Conservation (phyloP, 768 basidiomycete species). For the Suillus weaverae region DNA sequence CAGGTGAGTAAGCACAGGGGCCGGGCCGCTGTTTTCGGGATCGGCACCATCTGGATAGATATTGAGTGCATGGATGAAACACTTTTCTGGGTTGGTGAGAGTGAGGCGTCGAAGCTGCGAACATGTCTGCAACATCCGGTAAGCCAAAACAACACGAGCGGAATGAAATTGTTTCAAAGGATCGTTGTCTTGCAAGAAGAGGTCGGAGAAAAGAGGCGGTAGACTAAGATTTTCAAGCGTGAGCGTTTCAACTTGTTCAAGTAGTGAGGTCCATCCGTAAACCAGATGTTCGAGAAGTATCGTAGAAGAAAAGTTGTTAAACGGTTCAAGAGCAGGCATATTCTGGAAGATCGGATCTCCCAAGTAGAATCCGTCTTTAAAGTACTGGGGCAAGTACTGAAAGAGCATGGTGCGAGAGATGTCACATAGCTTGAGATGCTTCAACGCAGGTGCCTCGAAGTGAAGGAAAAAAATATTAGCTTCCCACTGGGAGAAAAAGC, state of each 20-base stretch:
- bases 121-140: background rate
- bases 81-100: constrained; percentile 1
- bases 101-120: background rate
- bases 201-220: background rate
- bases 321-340: background rate
- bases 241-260: constrained; percentile 10
- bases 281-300: constrained; percentile 4
- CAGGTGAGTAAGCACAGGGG: background rate
- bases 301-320: background rate
- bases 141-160: background rate
- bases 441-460: constrained; percentile 7
- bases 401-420: background rate
- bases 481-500: constrained; percentile 9
- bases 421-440: constrained; percentile 7
- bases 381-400: background rate
- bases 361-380: background rate
- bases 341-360: background rate
- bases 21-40: background rate
- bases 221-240: background rate
- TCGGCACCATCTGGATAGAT: background rate
- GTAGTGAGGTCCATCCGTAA: background rate
- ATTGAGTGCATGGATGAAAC: constrained; percentile 8
- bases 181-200: background rate
- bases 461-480: background rate
- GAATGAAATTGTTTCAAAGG: background rate